Base-by-base conservation (phyloP, 2,329 filamentous ascomycete species). In the Dendrostoma leiphaemia region DNA sequence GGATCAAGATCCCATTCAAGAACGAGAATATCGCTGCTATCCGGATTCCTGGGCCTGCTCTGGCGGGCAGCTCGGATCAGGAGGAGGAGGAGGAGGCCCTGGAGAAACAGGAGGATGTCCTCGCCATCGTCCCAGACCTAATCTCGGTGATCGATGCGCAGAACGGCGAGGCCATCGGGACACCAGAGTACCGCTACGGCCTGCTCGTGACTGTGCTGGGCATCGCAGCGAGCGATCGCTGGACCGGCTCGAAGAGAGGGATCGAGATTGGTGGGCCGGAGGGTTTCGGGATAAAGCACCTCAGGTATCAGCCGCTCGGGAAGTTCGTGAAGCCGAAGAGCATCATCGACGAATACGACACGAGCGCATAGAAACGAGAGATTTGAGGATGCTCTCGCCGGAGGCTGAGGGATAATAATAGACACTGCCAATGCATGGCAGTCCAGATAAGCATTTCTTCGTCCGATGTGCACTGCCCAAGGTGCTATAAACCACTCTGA, bases 21-120 rank as follows among this genome's bases (percentile, higher is more conserved):
- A 89, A 89, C 66, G 85, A 90, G 64, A 89, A 89, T 62, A 85
- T 89, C 41, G 80, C 80, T n/a, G 85, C 81, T 0, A 69, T 77
- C 43, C 69, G 62, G 48, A 59, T 72, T 0, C 59, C 63, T 24
- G 51, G 26, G 12, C 10, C 21, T 4, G n/a, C 28, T 23, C 0
- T 17, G 43, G 7, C 19, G 9, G 0, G 24, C 19, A 4, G n/a
- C n/a, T n/a, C n/a, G n/a, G n/a, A n/a, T n/a, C n/a, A n/a, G n/a
- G 50, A n/a, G 0, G 63, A 66, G 5, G 64, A 68, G 6, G 65
- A 64, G 10, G 60, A 68, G 13, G 60, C 63, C 1, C 64, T 69
- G n/a, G 75, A 77, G 51, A 64, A 58, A 4, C 70, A 71, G 40
- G 69, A 73, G 26, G 67, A 74, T 29, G 67, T 82, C 0, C 63